Base-by-base conservation (phyloP, 2,329 filamentous ascomycete genomes). In the Plenodomus lindquistii region DNA sequence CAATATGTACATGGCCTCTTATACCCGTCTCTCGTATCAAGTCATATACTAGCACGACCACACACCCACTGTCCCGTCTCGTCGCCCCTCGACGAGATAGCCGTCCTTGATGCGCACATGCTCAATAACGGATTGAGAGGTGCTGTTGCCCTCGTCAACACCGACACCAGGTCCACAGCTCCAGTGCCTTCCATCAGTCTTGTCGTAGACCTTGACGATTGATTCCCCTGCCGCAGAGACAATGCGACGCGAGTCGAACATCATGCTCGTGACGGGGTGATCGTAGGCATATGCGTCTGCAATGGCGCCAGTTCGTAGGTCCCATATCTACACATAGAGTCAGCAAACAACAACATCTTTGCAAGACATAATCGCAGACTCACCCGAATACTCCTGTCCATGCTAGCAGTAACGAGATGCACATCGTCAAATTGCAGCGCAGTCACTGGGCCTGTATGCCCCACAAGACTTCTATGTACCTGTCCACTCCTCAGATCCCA, bases 141-240 rank as follows among this genome's bases (percentile, higher is more conserved):
- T 85, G 11, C 81, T 84, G 47, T 85, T 81, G 43, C 88, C 85
- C 17, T 85, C 83, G 50, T 86, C 86, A 10, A 75, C 71, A 2
- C 80, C 81, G 40, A 88, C 84, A 29, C 92, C 93, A 2, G 91
- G 86, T 44, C 94, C 94, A 73, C 92, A 97, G 72, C 96, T 91
- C 94, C 94, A 99, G 73, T 97, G 94, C 52, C 90, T 81, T 35
- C 91, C 91, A 69, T 99, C 94, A 2, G 91, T 87, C 80, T 97
- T 97, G 77, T 99, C 94, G 76, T 97, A 99, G 50, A 99, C 88
- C 76, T 99, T 99, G 62, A 94, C 92, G 19, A 97, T 91, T 65
- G 91, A 86, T 73, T 97, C 94, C 36, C 92, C 89, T 0, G 91
- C 91, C 2, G 94, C 93, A 43, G 88, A 85, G 27, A 94, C 91